Evolutionary conservation across 148 eudicot genomes (phyloP).

Genomic region (Nepenthes mirabilis): DNA sequence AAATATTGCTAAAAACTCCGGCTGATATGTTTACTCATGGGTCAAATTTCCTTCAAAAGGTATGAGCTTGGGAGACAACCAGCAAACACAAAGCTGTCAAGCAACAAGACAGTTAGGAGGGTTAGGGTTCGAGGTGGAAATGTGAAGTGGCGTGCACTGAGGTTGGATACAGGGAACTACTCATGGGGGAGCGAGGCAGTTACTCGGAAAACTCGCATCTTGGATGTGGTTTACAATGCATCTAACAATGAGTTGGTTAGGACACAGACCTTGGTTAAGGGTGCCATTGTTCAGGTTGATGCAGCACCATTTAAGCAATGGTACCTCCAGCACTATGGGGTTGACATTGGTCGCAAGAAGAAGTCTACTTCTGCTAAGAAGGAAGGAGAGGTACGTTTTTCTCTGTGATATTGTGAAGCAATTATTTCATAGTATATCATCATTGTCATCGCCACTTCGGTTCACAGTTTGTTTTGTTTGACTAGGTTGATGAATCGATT

Average conservation of each 20-base stretch:
- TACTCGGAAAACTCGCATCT: slow-evolving; percentile 15
- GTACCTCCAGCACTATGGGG: slow-evolving; percentile 12
- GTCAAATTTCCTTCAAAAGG: background rate
- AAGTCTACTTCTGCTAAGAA: slow-evolving; percentile 6
- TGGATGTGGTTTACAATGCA: slow-evolving; percentile 18
- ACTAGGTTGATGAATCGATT: too few species aligned
- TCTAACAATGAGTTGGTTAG: slow-evolving; percentile 19
- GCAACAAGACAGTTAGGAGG: slow-evolving; percentile 18
- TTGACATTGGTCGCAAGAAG: slow-evolving; percentile 16
- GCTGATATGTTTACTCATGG: too few species aligned
- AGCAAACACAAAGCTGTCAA: slow-evolving; percentile 15
- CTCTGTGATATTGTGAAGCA: too few species aligned
- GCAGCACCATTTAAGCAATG: slow-evolving; percentile 20
- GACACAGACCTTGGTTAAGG: slow-evolving; percentile 15
- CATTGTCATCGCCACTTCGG: too few species aligned
- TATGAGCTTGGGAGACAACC: slow-evolving; percentile 17
- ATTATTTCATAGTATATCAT: background rate
- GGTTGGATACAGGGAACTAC: slow-evolving; percentile 17
- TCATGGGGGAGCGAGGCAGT: slow-evolving; percentile 22
- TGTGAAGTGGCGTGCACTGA: slow-evolving; percentile 18
- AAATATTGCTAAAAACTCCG: too few species aligned
- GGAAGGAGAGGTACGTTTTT: background rate
- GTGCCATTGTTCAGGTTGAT: slow-evolving; percentile 19
- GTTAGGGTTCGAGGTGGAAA: slow-evolving; percentile 16
- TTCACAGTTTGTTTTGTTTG: too few species aligned